These are phyloP conservation scores for Adansonia rubrostipa DNA, from an alignment of 441 rosid species.

Conservation along the genomic window DNA sequence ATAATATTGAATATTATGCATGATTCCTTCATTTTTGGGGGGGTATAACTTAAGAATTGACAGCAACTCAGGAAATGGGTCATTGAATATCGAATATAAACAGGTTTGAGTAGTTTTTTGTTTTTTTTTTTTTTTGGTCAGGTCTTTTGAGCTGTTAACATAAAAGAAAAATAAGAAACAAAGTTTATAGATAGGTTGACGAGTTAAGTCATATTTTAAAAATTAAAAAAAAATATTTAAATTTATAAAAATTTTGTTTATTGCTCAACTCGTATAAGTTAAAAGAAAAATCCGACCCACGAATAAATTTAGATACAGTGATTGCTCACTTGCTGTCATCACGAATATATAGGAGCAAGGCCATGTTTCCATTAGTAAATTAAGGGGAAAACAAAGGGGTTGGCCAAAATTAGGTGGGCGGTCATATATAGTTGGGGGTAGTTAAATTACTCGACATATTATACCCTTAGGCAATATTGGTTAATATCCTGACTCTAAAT, in stretches of 20 bases:
- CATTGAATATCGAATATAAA: background rate
- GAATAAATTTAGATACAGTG: background rate
- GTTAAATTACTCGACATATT: background rate
- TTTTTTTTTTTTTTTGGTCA: too few species aligned
- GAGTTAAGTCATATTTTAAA: too few species aligned
- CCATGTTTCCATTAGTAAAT: background rate
- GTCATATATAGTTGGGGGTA: background rate
- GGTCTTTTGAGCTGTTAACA: too few species aligned
- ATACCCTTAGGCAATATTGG: background rate
- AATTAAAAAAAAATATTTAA: background rate
- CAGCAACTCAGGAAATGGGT: background rate
- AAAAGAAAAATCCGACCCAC: too few species aligned
- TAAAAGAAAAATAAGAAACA: too few species aligned
- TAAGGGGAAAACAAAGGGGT: background rate
- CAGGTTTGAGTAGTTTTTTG: too few species aligned
- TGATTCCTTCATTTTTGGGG: background rate
- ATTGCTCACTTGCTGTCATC: background rate
- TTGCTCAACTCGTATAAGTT: too few species aligned
- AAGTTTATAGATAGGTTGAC: too few species aligned
- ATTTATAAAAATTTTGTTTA: too few species aligned
- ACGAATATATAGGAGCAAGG: background rate
- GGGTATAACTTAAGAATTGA: background rate
- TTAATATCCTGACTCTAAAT: background rate
- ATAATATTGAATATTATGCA: background rate
- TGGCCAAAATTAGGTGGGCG: constrained; percentile 18